Base-by-base conservation (phyloP, 2,329 filamentous ascomycete species). In the Neofusicoccum kwambonambiense region DNA sequence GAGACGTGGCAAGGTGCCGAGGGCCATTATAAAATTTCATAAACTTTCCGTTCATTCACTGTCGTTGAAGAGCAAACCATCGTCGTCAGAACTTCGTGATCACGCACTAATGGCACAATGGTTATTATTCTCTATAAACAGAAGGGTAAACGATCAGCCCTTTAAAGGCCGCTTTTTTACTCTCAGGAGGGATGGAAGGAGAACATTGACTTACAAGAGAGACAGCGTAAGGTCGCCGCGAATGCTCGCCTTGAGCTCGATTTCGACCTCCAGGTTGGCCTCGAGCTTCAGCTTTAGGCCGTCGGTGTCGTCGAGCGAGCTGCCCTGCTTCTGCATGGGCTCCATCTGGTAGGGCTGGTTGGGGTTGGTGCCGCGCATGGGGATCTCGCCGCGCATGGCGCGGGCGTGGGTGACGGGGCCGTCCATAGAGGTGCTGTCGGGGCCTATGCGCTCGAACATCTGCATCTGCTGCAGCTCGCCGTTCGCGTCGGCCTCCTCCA, bases 201-300 rank as follows among this genome's bases (percentile, higher is more conserved):
- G n/a, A 22, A 37, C 3, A 17, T 15, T 13, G 17, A 88, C 87
- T 82, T 84, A 92, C 90, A 90, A 86, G 73, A 95, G 83, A 68
- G 88, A 89, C 69, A 95, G 78, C 39, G 91, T 93, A 68, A 96
- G 79, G 79, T 96, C 92, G 73, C 92, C 92, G 71, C 93, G 88
- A 69, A 95, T 93, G 77, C 89, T 89, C 19, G 91, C 91, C 83
- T 95, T 95, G 67, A 95, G 84, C 71, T 92, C 89, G 67, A 95
- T 91, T 77, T 95, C 91, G 57, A 95, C 84, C 69, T 95, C 91
- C 65, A 95, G 81, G 77, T 93, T 93, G 64, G 92, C 80, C 74
- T 93, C 91, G 22, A 95, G 80, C 42, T 88, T 85, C 73, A 93
- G 77, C 75, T 88, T 88, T 73, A 92, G 77, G 44, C 90, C 89